These are phyloP conservation scores for Blastobotrys indianensis DNA, from an alignment of 1,139 yeast species.

Conservation along the genomic window DNA sequence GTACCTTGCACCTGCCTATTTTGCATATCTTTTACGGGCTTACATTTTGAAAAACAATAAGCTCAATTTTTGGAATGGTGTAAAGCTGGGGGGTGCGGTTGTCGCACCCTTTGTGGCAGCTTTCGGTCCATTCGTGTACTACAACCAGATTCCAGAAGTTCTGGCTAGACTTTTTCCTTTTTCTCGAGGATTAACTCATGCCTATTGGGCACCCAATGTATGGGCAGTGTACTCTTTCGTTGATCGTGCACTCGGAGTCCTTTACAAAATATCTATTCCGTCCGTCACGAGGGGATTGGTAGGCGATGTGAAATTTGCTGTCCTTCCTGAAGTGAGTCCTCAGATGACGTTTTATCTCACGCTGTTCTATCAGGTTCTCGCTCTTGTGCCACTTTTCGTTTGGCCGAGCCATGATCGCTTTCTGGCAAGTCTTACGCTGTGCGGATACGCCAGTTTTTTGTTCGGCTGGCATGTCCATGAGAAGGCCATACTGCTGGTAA, in stretches of 20 bases:
- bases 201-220: conserved; percentile 97
- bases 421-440: conserved; percentile 75
- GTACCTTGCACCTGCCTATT: conserved; percentile 92
- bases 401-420: conserved; percentile 76
- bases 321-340: conserved; percentile 78
- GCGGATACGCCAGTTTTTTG: conserved; percentile 85
- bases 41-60: conserved; percentile 49
- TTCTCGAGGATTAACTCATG: conserved; percentile 92
- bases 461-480: conserved; percentile 99
- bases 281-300: conserved; percentile 79
- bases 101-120: conserved; percentile 57
- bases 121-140: conserved; percentile 72
- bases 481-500: conserved; percentile 82
- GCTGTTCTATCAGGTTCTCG: conserved; percentile 67
- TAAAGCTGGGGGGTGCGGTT: conserved; percentile 64
- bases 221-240: conserved; percentile 90
- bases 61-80: conserved; percentile 45
- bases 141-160: conserved; percentile 59
- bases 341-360: conserved; percentile 71
- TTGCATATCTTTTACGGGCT: conserved; percentile 65
- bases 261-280: conserved; percentile 31
- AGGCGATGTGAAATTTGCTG: conserved; percentile 78
- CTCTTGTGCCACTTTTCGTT: conserved; percentile 67
- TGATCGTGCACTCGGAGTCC: conserved; percentile 65
- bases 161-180: conserved; percentile 78